These are phyloP conservation scores for Candida yuanshanica DNA, from an alignment of 805 yeast species.

Conservation along the genomic window DNA sequence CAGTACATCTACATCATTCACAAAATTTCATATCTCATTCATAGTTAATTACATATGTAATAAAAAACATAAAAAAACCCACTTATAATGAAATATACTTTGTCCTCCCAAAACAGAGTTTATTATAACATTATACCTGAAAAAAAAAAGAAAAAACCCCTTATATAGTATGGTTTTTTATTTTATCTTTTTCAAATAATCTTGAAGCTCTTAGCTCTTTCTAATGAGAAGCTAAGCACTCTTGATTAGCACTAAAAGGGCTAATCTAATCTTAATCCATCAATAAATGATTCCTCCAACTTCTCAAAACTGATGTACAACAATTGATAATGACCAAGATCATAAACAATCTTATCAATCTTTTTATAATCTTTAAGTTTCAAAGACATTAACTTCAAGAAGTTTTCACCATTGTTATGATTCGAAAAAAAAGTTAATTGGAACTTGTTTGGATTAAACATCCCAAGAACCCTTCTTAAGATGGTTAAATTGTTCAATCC, in stretches of 20 bases:
- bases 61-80: background rate
- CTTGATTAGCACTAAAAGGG: too few species aligned
- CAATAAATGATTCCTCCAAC: slow-evolving; percentile 18
- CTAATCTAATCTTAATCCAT: slow-evolving; percentile 6
- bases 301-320: slow-evolving; percentile 63
- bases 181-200: background rate
- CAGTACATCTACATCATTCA: too few species aligned
- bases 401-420: slow-evolving; percentile 27
- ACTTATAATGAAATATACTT: background rate
- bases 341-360: slow-evolving; percentile 66
- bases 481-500: slow-evolving; percentile 46
- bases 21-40: background rate
- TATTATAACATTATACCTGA: background rate
- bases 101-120: slow-evolving; percentile 1
- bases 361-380: slow-evolving; percentile 46
- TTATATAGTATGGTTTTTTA: background rate
- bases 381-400: slow-evolving; percentile 28
- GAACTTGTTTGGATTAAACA: slow-evolving; percentile 74
- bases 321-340: slow-evolving; percentile 66
- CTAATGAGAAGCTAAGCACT: too few species aligned
- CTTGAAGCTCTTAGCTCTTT: too few species aligned
- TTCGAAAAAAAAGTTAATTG: slow-evolving; percentile 47
- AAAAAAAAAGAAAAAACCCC: background rate
- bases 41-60: background rate
- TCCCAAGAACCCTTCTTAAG: slow-evolving; percentile 49